Evolutionary conservation across 2,329 filamentous ascomycete genomes (phyloP).

Genomic region (Xylariales sp.): DNA sequence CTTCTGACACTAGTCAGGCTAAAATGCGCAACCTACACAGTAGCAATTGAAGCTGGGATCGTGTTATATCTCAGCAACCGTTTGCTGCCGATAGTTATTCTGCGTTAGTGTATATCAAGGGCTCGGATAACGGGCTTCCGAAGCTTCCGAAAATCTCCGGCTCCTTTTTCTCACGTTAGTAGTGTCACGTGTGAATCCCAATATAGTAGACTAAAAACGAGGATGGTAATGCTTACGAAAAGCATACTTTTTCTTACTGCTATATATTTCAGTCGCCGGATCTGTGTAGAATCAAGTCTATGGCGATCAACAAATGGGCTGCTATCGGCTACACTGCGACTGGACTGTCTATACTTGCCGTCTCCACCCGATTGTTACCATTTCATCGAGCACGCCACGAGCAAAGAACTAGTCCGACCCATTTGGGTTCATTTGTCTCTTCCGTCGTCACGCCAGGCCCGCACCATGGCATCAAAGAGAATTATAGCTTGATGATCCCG

Average conservation of each 20-base stretch:
- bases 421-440: constrained; percentile 8
- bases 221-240: too few species aligned
- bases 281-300: background rate
- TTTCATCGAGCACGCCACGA: constrained; percentile 22
- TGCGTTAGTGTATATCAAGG: too few species aligned
- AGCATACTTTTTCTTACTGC: background rate
- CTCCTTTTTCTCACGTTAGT: too few species aligned
- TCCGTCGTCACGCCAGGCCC: constrained; percentile 4
- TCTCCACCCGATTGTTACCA: constrained; percentile 16
- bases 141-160: too few species aligned
- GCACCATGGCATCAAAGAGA: constrained; percentile 14
- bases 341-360: constrained; percentile 9
- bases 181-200: too few species aligned
- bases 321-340: constrained; percentile 16
- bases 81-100: too few species aligned
- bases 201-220: too few species aligned
- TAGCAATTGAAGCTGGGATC: too few species aligned
- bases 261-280: background rate
- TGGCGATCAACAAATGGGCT: constrained; percentile 20
- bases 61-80: too few species aligned
- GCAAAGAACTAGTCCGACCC: constrained; percentile 11
- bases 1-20: too few species aligned
- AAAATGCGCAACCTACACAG: too few species aligned
- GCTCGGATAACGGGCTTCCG: too few species aligned
- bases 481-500: constrained; percentile 22